A percentile compares a stretch with the other conserved stretches of the same genome.
Evolutionary conservation across 23 red algal species (phyloP).

Genomic region (Porphyridium purpureum): DNA sequence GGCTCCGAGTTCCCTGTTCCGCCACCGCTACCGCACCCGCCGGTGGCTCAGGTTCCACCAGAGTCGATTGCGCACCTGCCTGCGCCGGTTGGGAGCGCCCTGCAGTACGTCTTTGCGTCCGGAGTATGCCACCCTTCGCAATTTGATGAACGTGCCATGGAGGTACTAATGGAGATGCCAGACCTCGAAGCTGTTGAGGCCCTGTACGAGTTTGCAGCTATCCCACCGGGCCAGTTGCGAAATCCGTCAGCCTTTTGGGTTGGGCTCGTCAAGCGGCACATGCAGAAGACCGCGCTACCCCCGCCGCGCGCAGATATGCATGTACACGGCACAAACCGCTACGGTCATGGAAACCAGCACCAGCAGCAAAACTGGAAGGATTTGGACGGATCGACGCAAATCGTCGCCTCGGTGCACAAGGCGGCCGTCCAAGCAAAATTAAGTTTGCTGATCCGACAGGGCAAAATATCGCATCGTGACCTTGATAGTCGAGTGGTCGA

Average conservation of each 20-base stretch:
- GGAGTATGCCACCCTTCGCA: constrained; percentile 76
- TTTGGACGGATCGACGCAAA: no score
- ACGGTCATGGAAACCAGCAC: no score
- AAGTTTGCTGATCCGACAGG: no score
- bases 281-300: no score
- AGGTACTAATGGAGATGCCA: constrained; percentile 55
- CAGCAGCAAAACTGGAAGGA: no score
- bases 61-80: constrained; percentile 59
- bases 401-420: no score
- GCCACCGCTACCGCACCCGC: no score
- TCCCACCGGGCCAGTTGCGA: constrained; percentile 51
- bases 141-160: constrained; percentile 85
- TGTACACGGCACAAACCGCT: background rate
- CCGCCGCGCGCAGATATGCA: constrained; percentile 3
- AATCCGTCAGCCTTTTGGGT: constrained; percentile 92
- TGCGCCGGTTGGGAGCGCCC: constrained; percentile 28
- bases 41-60: constrained; percentile 42
- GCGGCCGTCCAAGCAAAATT: no score
- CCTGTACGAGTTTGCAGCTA: constrained; percentile 73
- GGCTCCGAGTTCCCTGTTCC: no score
- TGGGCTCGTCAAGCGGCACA: no score
- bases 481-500: no score
- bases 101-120: constrained; percentile 55
- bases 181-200: constrained; percentile 52
- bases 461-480: no score